These are phyloP conservation scores for Amauroascus niger DNA, from an alignment of 2,329 filamentous ascomycete genomes.

Conservation along the genomic window DNA sequence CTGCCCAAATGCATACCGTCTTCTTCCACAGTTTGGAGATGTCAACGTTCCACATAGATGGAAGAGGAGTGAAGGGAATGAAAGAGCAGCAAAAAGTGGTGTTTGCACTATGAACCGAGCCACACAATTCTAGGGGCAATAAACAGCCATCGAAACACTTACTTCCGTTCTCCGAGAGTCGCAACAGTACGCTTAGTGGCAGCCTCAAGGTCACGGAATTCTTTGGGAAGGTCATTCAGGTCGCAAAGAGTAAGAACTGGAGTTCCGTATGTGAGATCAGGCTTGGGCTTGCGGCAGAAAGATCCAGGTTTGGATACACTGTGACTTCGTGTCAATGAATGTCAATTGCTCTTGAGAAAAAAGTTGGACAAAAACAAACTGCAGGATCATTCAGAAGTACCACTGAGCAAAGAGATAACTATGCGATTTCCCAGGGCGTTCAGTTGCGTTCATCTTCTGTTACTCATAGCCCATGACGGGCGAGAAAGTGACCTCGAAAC, in stretches of 20 bases:
- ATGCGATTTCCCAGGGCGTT: neutral
- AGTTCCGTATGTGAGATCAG: slow-evolving; percentile 1
- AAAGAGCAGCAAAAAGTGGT: neutral
- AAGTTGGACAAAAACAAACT: neutral
- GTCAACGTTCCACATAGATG: neutral
- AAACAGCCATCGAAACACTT: neutral
- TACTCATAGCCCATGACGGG: slow-evolving; percentile 1
- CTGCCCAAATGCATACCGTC: neutral
- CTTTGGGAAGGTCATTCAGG: neutral
- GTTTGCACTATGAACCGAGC: neutral
- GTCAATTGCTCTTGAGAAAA: neutral
- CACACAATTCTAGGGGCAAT: neutral
- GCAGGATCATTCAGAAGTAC: neutral
- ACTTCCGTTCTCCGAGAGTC: neutral
- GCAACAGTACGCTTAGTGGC: neutral
- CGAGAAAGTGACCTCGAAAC: neutral
- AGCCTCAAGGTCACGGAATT: neutral
- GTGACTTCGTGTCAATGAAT: neutral
- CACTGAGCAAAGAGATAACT: slow-evolving; percentile 6
- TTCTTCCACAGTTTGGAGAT: neutral
- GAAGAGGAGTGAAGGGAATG: neutral
- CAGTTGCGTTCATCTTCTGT: neutral
- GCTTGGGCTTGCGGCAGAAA: neutral
- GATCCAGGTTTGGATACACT: neutral
- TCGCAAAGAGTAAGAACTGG: neutral